A percentile compares a stretch with the other conserved stretches of the same genome.
Conservation (phyloP, 208 protist genomes). For the Ichthyophonus hoferi region DNA sequence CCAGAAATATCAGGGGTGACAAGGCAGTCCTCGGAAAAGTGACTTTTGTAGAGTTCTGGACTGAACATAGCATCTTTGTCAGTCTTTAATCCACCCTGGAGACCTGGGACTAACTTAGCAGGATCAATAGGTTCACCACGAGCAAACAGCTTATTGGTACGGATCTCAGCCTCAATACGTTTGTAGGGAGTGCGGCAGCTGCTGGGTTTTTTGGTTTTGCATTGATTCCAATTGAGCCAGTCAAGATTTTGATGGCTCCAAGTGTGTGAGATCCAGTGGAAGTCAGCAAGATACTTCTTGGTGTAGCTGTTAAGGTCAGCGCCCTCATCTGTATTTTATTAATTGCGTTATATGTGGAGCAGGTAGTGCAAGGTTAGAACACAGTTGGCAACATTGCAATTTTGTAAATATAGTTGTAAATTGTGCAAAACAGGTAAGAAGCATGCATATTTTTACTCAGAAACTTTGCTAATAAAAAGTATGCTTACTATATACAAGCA, state of each 20-base stretch:
- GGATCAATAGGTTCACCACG: background rate
- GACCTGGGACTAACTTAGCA: background rate
- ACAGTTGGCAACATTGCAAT: too few species aligned
- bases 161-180: background rate
- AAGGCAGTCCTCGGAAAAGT: background rate
- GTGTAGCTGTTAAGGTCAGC: background rate
- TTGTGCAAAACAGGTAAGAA: too few species aligned
- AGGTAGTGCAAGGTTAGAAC: too few species aligned
- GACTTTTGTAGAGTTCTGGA: background rate
- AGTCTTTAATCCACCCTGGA: background rate
- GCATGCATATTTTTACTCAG: too few species aligned
- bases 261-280: slow-evolving; percentile 27
- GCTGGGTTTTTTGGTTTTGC: background rate
- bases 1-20: slow-evolving; percentile 25
- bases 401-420: too few species aligned
- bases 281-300: background rate
- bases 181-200: background rate
- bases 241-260: slow-evolving; percentile 17
- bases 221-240: background rate
- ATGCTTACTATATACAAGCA: too few species aligned
- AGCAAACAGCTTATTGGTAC: background rate
- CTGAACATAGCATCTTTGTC: background rate
- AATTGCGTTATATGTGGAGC: too few species aligned
- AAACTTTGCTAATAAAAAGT: too few species aligned
- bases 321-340: background rate